These are phyloP conservation scores for Penicillium decumbens DNA, from an alignment of 2,329 filamentous ascomycete genomes.

Conservation along the genomic window DNA sequence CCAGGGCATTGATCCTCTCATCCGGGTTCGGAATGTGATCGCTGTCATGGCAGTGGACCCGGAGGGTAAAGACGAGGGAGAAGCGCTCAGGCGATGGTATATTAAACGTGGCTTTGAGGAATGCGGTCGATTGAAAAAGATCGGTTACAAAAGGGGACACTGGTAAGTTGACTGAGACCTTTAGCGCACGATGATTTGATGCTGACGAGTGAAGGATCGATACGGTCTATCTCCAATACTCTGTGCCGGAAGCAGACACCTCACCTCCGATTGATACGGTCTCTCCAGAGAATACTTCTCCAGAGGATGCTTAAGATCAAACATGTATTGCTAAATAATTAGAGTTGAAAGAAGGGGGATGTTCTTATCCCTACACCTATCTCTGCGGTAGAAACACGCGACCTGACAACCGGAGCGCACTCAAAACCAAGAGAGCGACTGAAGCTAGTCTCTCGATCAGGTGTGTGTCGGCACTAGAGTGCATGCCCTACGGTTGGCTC, in stretches of 20 bases:
- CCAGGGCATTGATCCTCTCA: background rate
- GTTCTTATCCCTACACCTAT: too few species aligned
- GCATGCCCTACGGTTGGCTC: too few species aligned
- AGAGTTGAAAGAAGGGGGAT: background rate
- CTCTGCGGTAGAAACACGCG: background rate
- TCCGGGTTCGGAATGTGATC: conserved; percentile 27
- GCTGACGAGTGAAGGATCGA: conserved; percentile 13
- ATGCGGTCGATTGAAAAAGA: conserved; percentile 35
- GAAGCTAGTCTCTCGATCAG: too few species aligned
- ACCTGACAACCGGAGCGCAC: background rate
- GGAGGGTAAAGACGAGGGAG: conserved; percentile 27
- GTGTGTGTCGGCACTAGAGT: too few species aligned
- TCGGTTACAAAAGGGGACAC: conserved; percentile 37
- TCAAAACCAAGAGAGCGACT: background rate
- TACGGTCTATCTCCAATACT: conserved; percentile 16
- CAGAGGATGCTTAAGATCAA: background rate
- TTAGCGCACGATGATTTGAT: background rate
- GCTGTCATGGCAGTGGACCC: conserved; percentile 40
- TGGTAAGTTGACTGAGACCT: conserved; percentile 23
- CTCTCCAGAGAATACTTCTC: background rate
- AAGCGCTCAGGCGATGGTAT: conserved; percentile 38
- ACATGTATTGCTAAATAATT: background rate
- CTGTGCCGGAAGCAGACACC: background rate
- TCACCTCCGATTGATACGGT: background rate
- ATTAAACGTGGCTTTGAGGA: conserved; percentile 38